A percentile compares a stretch with the other conserved stretches of the same genome.
These are phyloP conservation scores for Agaricus subrufescens DNA, from an alignment of 768 basidiomycete species.

Conservation along the genomic window DNA sequence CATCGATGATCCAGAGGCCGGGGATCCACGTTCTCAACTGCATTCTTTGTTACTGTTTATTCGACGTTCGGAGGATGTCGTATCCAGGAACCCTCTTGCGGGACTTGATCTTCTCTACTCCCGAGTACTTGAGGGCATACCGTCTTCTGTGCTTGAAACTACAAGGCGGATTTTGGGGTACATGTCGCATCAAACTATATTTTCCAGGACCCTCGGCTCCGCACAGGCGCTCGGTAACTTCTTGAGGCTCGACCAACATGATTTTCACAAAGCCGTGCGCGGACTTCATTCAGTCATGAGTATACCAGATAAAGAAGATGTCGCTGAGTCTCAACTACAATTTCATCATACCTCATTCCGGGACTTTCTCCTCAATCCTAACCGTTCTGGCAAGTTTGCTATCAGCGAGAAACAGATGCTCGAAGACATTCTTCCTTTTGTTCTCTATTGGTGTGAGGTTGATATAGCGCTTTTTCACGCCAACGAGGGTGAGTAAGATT, in stretches of 20 bases:
- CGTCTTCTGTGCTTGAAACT: not conserved
- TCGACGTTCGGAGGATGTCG: too few relatives aligned
- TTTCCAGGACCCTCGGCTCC: not conserved
- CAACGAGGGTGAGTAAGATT: not conserved
- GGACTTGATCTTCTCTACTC: constrained; percentile 1
- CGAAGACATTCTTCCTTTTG: not conserved
- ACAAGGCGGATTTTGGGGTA: not conserved
- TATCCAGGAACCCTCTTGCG: not conserved
- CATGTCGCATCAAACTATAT: not conserved
- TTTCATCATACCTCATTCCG: not conserved
- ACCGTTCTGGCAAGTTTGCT: not conserved
- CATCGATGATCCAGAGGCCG: too few relatives aligned
- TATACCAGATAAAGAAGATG: not conserved
- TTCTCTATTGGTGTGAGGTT: not conserved
- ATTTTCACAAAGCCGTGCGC: not conserved
- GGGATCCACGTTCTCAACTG: too few relatives aligned
- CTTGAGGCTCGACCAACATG: not conserved
- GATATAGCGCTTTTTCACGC: not conserved
- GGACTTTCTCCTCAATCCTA: not conserved
- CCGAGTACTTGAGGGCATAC: not conserved
- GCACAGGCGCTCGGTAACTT: not conserved
- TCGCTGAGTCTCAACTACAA: not conserved
- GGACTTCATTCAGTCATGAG: not conserved
- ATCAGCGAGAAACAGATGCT: not conserved
- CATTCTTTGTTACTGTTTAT: too few relatives aligned